Evolutionary conservation across 2,329 filamentous ascomycete genomes (phyloP).

Genomic region (Albophoma yamanashiensis): DNA sequence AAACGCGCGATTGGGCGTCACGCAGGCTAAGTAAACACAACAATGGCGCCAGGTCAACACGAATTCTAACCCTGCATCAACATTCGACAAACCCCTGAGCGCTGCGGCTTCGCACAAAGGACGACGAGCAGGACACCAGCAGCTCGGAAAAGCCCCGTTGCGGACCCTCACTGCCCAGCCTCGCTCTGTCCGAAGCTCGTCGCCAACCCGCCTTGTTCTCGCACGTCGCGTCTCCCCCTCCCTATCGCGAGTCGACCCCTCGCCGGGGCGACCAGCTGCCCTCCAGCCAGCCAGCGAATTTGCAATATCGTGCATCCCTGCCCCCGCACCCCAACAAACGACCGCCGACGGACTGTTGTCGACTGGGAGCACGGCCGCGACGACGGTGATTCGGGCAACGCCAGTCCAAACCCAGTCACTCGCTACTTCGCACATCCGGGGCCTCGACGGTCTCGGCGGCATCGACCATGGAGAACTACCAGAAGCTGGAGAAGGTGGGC

Average conservation of each 20-base stretch:
- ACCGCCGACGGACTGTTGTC: not conserved
- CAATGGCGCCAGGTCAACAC: constrained; percentile 1
- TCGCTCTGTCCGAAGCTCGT: not conserved
- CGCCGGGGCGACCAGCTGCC: not conserved
- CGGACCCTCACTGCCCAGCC: not conserved
- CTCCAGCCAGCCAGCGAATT: not conserved
- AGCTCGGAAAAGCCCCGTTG: not conserved
- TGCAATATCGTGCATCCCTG: constrained; percentile 1
- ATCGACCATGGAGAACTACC: constrained; percentile 77
- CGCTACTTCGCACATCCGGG: not conserved
- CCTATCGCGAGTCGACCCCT: not conserved
- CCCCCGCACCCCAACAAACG: constrained; percentile 3
- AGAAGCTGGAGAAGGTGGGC: constrained; percentile 93
- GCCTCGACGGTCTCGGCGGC: not conserved
- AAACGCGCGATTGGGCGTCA: not conserved
- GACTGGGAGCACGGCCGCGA: not conserved
- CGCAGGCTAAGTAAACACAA: constrained; percentile 2
- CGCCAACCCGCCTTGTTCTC: not conserved
- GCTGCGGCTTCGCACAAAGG: not conserved
- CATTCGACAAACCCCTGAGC: not conserved
- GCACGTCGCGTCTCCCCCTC: not conserved
- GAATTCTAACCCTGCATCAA: not conserved
- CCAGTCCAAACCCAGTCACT: not conserved
- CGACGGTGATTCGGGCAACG: not conserved
- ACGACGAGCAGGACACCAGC: not conserved